Percentiles rank a stretch among this genome's conserved stretches.
Conservation (phyloP, 805 yeast species). For the Naumovozyma dairenensis region DNA sequence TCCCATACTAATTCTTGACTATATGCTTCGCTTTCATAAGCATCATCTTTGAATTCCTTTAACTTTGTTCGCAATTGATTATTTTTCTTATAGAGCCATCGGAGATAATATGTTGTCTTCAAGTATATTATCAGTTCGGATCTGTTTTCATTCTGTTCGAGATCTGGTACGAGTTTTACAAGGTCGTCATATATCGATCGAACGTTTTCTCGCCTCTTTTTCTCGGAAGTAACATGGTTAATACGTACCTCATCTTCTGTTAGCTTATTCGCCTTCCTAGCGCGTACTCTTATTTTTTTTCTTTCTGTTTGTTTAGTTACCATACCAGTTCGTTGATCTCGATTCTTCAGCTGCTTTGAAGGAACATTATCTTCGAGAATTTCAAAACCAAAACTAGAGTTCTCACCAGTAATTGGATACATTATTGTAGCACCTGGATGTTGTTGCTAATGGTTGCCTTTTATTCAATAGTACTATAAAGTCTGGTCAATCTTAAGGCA, state of each 20-base stretch:
- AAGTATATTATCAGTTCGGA: conserved; percentile 70
- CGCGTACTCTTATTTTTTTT: conserved; percentile 8
- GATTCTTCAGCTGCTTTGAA: not conserved
- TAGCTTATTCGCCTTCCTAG: conserved; percentile 10
- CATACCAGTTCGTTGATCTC: not conserved
- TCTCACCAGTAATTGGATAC: not conserved
- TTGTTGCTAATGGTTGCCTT: too few species aligned
- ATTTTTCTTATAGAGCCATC: conserved; percentile 42
- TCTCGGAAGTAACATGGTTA: conserved; percentile 78
- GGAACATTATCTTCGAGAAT: not conserved
- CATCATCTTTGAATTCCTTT: conserved; percentile 16
- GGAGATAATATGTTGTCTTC: conserved; percentile 50
- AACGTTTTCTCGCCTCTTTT: conserved; percentile 76
- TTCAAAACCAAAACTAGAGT: not conserved
- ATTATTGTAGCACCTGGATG: not conserved
- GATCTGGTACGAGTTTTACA: conserved; percentile 64
- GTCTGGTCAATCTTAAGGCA: too few species aligned
- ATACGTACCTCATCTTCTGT: conserved; percentile 37
- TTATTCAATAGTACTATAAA: too few species aligned
- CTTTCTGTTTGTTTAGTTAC: conserved; percentile 1
- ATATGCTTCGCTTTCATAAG: not conserved
- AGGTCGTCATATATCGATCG: conserved; percentile 71
- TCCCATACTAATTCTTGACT: conserved; percentile 4
- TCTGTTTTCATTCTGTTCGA: conserved; percentile 60
- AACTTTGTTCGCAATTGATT: conserved; percentile 35